Base-by-base conservation (phyloP, 306 rosid species). In the Oemleria cerasiformis region DNA sequence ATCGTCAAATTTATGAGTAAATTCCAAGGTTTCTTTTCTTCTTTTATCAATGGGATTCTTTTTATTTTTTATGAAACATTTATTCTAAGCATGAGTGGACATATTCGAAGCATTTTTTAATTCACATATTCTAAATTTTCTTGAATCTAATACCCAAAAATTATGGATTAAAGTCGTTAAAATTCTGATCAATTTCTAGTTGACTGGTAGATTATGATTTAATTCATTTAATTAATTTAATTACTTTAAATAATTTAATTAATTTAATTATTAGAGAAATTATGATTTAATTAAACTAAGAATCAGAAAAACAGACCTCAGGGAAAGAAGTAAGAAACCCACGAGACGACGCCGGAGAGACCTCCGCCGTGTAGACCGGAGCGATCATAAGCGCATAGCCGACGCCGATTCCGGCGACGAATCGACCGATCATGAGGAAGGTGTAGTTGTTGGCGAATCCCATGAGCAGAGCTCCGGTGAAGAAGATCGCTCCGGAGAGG, bases 261-360 rank as follows among this genome's bases (percentile, higher is more conserved):
- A 15, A 64, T 40, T 42, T 40, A 44, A 64, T 3, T 4, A 36
- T 30, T 30, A 30, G 36, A 30, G 57, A 7, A 17, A 51, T 51
- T 51, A 54, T 36, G 41, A 34, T 62, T 17, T 7, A 38, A 1
- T 30, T 56, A 7, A 42, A 64, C 2, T 4, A 36, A 56, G 62
- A 38, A 7, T 36, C 9, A 12, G 39, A 8, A 10, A 19, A 9
- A n/a, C 36, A 5, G 13, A 86, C 92, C 90, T 89, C 91, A 0
- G 88, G 84, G 62, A 88, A 82, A 3, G 91, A 80, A 16, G 91
- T 73, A 60, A 88, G 91, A 44, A 82, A 84, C 25, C 95, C 95
- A 2, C 91, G 91, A 6, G 83, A 72, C 21, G 95, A 78, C 5
- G 95, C 82, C 0, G 91, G 86, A n/a, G 91, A 77, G 67, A 88